Evolutionary conservation across 306 rosid species (phyloP), one percentile per base, ranked within the genome.

Genomic region (Elaeagnus macrophylla): DNA sequence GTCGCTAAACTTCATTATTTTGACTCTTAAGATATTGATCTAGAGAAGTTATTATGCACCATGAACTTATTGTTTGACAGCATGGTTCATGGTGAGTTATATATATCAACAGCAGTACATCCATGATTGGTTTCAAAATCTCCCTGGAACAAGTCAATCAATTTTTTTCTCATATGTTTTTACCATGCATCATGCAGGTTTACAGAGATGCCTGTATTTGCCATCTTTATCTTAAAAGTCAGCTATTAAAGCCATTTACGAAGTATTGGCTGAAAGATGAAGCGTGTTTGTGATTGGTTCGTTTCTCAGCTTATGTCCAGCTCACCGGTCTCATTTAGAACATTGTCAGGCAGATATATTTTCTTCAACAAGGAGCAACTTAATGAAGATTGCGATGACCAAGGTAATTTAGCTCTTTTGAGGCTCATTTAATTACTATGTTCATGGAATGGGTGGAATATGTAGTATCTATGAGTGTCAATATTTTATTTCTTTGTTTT

Each of bases 241-340:
- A 13, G 65, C 16, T 11, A 37, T n/a, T 55, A 15, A 15, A 43
- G 11, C 44, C 38, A 3, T 58, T 48, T 63, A 73, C 49, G 37
- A 60, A 59, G 51, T 35, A 41, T 68, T 49, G 67, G 84, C 83
- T 77, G 80, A 61, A 78, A 61, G 64, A 91, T 91, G 99, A 82
- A 82, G 72, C 78, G 85, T 67, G 49, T 84, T 47, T 77, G 80
- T 57, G 93, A 91, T 38, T 86, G 95, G 96, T 37, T 91, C 51
- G 75, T 83, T 56, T 80, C 99, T 59, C 99, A 87, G 66, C 53
- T 91, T n/a, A 66, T 87, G 25, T 84, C 96, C 68, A 84, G 73
- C 54, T 81, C 95, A 10, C 54, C 80, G 80, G 77, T 82, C 60
- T 82, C 82, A 20, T 68, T 95, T 25, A 65, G 76, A 40, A 82